Evolutionary conservation across 805 yeast genomes (phyloP), one percentile per base, ranked within the genome.

Genomic region (Pichia phayaonensis): DNA sequence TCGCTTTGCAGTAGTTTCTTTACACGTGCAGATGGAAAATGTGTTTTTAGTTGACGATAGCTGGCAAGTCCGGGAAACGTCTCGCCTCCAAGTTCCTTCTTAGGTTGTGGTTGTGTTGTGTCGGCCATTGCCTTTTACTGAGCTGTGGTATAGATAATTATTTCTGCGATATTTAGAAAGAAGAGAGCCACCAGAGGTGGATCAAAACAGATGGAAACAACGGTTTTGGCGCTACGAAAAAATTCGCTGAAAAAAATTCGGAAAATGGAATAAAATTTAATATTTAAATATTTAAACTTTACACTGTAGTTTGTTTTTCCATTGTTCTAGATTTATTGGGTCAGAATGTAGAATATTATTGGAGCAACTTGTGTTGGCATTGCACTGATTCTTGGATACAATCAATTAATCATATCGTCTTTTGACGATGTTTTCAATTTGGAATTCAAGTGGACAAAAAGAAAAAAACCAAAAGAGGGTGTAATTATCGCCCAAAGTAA

Each of bases 1-100:
- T 94, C 99, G 27, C 95, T 83, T 64, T 94, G 99, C 97, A 94
- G 92, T 52, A 94, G 80, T 61, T 94, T 88, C 72, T 94, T 94
- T 61, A 94, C 90, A 55, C 98, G 80, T 3, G 98, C 98, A 6
- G 90, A 86, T 5, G 95, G 95, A 66, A 86, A 86, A 63, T 86
- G 95, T 36, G 94, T 86, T 65, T 84, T 85, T 56, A 86, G 82
- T 52, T 68, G 71, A 48, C 73, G 75, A 55, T 74, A 78, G 18
- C 60, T 61, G 42, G 56, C 53, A 50, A 57, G 46, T 18, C 59
- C 58, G n/a, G 54, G 43, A 50, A 53, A 54, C 43, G 55, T 36
- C 49, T n/a, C 52, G 13, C 22, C 52, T 18, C 18, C 38, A 34
- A 27, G 13, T 31, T 27, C 47, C 23, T 22, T 21, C 27, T 34